Evolutionary conservation across 1,139 yeast genomes (phyloP), one percentile per base, ranked within the genome.

Genomic region (Saccharomyces hybrid): DNA sequence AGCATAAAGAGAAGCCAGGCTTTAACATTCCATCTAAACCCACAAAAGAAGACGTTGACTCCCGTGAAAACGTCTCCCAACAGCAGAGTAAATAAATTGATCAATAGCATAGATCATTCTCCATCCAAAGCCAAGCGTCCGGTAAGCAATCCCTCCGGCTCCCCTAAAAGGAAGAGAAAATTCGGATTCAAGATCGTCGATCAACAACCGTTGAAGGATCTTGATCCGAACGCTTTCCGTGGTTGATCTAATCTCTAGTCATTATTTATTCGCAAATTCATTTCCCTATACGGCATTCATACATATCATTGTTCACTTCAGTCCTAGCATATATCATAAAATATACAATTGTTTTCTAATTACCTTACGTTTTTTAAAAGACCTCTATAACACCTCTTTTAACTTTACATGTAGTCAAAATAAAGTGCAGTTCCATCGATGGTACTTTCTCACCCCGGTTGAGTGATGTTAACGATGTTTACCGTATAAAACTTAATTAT

Each of bases 61-160:
- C 68, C 69, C 19, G 54, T 67, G 6, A 65, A 62, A 48, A 65
- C 66, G 8, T 65, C 69, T 25, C 69, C 70, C 48, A 67, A 66
- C 47, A 67, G 62, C 54, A 63, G 69, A 54, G 70, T 67, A 2
- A 67, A 65, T 55, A 67, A 63, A 53, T 56, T 67, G 49, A 67
- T 67, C 28, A 67, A 67, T 49, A 67, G 65, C 31, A 53, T 38
- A 16, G 44, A 38, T 19, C 44, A 38, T 16, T 38, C 44, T 19
- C 44, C 44, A 16, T 38, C 44, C 7, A 38, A 38, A 38, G 19
- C 54, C 34, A 48, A 50, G 16, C 54, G 54, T 14, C 46, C 48
- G 13, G 53, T 51, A 42, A 50, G 48, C 11, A 23, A 29, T 11
- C 19, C 41, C 23, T 44, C 28, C n/a, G 11, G 26, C n/a, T 42